These are phyloP conservation scores for Moringa oleifera DNA, from an alignment of 345 rosid genomes.

Conservation along the genomic window DNA sequence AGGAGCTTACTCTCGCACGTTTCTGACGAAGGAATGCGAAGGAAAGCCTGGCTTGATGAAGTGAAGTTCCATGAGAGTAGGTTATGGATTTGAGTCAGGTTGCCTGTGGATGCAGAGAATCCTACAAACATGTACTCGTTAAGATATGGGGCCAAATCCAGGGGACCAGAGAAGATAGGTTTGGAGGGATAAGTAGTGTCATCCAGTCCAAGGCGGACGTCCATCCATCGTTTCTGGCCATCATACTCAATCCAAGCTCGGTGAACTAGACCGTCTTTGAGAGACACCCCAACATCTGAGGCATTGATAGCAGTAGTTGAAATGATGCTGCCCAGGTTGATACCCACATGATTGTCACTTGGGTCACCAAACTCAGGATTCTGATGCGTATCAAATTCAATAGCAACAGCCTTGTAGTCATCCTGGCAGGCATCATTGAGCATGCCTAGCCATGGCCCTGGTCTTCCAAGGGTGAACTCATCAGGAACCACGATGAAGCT, in stretches of 20 bases:
- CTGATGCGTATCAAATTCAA: conserved; percentile 36
- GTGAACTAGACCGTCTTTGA: conserved; percentile 41
- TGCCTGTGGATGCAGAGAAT: conserved; percentile 51
- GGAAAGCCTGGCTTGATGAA: conserved; percentile 40
- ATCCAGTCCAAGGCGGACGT: conserved; percentile 26
- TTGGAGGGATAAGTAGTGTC: conserved; percentile 19
- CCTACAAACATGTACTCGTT: conserved; percentile 56
- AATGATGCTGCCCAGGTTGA: conserved; percentile 43
- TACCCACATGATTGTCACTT: conserved; percentile 50
- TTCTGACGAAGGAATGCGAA: conserved; percentile 33
- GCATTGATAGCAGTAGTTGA: conserved; percentile 30
- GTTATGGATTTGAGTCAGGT: conserved; percentile 38
- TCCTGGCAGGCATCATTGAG: conserved; percentile 54
- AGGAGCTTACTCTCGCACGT: conserved; percentile 33
- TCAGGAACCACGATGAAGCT: conserved; percentile 47
- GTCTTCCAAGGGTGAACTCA: conserved; percentile 48
- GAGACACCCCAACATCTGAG: conserved; percentile 31
- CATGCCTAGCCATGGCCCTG: conserved; percentile 53
- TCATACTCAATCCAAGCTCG: conserved; percentile 39
- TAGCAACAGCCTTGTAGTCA: conserved; percentile 37
- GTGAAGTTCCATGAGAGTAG: conserved; percentile 42
- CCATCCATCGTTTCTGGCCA: conserved; percentile 36
- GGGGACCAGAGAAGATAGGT: conserved; percentile 30
- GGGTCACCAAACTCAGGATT: conserved; percentile 47
- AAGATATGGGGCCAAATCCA: conserved; percentile 42